Evolutionary conservation across 2,329 filamentous ascomycete genomes (phyloP).

Genomic region (Talaromyces sp.): DNA sequence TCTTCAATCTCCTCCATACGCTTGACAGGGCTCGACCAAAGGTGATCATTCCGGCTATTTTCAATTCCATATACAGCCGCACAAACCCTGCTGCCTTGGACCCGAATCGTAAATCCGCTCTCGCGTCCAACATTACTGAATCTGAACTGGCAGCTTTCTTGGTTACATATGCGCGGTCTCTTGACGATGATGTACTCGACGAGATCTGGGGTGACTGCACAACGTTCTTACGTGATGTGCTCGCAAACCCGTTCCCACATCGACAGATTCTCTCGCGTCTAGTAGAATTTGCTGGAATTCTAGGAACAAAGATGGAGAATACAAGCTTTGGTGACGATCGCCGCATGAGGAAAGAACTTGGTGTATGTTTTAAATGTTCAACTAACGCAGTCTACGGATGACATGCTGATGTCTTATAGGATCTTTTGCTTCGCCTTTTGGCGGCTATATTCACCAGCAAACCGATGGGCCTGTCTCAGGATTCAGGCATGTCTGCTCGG

Average conservation of each 20-base stretch:
- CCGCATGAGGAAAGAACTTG: conserved; percentile 84
- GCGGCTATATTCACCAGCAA: conserved; percentile 92
- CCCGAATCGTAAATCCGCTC: conserved; percentile 72
- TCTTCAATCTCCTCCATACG: conserved; percentile 84
- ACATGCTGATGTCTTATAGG: conserved; percentile 48
- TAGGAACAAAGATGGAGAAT: conserved; percentile 95
- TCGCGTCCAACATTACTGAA: conserved; percentile 80
- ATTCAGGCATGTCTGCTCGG: conserved; percentile 41
- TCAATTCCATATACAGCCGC: conserved; percentile 93
- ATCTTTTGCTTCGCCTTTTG: conserved; percentile 80
- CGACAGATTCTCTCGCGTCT: conserved; percentile 81
- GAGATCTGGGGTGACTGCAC: conserved; percentile 97
- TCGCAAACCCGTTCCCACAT: conserved; percentile 92
- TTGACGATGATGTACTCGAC: conserved; percentile 96
- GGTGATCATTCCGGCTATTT: conserved; percentile 86
- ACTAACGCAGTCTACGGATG: conserved; percentile 52
- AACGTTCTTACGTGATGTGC: conserved; percentile 79
- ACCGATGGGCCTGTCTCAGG: conserved; percentile 66
- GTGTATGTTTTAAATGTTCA: conserved; percentile 53
- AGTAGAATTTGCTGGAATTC: conserved; percentile 80
- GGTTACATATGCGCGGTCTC: conserved; percentile 79
- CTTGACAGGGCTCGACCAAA: conserved; percentile 87
- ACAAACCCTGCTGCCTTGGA: conserved; percentile 81
- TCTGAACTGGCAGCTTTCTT: conserved; percentile 82
- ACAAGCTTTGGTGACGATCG: conserved; percentile 94